Evolutionary conservation across 2,329 filamentous ascomycete genomes (phyloP), one percentile per base, ranked within the genome.

Genomic region (Aspergillus amoenus): DNA sequence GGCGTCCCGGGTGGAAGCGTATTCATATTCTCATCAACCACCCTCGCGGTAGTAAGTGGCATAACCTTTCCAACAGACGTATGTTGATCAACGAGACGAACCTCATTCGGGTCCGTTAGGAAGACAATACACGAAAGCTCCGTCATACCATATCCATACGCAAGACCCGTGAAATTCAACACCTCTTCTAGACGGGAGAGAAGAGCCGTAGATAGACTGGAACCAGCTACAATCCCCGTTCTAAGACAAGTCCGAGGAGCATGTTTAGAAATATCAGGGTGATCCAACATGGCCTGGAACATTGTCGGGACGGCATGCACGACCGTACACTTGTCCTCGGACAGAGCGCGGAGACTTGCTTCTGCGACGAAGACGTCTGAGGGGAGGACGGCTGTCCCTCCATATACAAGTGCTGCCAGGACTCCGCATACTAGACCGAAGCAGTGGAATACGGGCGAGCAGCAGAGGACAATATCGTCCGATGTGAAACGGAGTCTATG

Each of bases 281-380:
- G 27, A 0, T 30, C 27, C 11, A 81, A 74, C 8, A 80, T 72
- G 0, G 84, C 84, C 67, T 89, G 86, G 71, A 90, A 89, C 88
- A 91, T 91, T 58, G 88, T 87, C 0, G 88, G 88, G 0, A 91
- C 88, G 34, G 88, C 88, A 67, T 90, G 88, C 1, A 91, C 78
- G 0, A 85, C 88, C 0, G 88, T 91, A 69, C 84, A 87, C 21
- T 76, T 72, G 67, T 88, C 84, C 44, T 84, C 78, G 2, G 80
- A 76, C 30, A 91, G 82, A 54, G 86, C 84, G 37, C 76, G 76
- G 39, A 90, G 79, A 3, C 84, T 85, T 0, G 86, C 83, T 2
- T 72, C 70, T 1, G 86, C 79, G 66, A 89, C 85, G n/a, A 59
- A 59, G n/a, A 61, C 83, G 64, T 94, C 91, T 5, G 85, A 84